Evolutionary conservation across 2,329 filamentous ascomycete species (phyloP), one percentile per base, ranked within the genome.

Genomic region (Stagonosporopsis vannaccii): DNA sequence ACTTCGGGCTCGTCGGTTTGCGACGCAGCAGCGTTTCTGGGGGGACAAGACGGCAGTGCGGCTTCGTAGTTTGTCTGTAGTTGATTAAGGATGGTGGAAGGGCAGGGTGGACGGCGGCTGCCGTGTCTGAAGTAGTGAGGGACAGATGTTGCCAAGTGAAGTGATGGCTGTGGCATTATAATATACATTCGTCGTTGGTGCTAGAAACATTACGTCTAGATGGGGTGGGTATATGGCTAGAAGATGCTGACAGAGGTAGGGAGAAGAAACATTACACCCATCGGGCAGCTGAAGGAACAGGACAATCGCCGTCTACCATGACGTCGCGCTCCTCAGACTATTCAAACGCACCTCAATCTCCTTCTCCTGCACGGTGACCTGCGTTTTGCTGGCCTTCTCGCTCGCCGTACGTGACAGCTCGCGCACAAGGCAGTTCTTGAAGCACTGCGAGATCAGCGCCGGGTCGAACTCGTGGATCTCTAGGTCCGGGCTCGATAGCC

Each of bases 361-460:
- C 26, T 36, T 52, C 25, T 60, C 56, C 20, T 60, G 53, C 39
- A 68, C 56, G 1, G 59, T 51, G 3, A 65, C 45, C 22, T 60
- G 58, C 7, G 47, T 59, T 44, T 62, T 63, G 43, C 56, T 54
- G 8, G n/a, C 19, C 35, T 35, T 48, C 30, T 51, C 48, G 19
- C 30, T 39, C 40, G 62, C 61, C 28, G 61, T 68, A 6, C 71
- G 60, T 33, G 57, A 68, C n/a, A 70, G 50, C 42, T 75, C 72
- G 35, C 72, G 60, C 26, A 61, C 60, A 33, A 74, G 41, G 35
- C 72, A 74, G 49, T 74, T 75, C 53, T 62, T 66, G 40, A 74
- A 53, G 32, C 68, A 74, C 52, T 70, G 69, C 35, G 73, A 67
- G 2, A 75, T 63, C 0, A 74, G 19, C 4, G 42, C 60, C 1